These are phyloP conservation scores for Calocybe indica DNA, from an alignment of 768 basidiomycete genomes.

Conservation along the genomic window DNA sequence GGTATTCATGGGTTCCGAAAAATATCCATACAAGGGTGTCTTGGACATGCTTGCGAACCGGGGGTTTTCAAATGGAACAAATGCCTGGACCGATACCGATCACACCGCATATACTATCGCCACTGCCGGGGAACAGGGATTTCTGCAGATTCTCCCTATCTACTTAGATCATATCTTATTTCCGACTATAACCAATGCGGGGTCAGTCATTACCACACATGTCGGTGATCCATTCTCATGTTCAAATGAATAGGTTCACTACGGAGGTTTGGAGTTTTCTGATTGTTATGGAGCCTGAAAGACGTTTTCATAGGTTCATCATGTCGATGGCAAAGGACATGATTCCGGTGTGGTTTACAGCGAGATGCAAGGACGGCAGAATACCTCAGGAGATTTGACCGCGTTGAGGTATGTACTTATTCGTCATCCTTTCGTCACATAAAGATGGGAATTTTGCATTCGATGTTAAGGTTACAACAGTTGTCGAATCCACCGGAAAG, in stretches of 20 bases:
- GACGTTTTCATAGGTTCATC: conserved; percentile 64
- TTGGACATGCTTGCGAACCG: conserved; percentile 94
- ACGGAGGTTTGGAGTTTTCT: conserved; percentile 44
- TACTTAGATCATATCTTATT: conserved; percentile 97
- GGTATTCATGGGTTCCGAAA: conserved; percentile 93
- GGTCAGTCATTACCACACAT: conserved; percentile 39
- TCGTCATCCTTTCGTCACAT: not conserved
- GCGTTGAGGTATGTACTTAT: conserved; percentile 56
- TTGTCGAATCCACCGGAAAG: conserved; percentile 76
- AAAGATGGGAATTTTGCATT: not conserved
- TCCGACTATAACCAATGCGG: conserved; percentile 87
- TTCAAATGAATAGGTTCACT: conserved; percentile 30
- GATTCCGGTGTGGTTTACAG: conserved; percentile 96
- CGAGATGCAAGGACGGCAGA: conserved; percentile 96
- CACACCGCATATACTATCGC: conserved; percentile 95
- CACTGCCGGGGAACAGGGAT: conserved; percentile 92
- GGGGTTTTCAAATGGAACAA: conserved; percentile 86
- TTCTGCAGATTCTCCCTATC: conserved; percentile 78
- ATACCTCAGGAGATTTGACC: conserved; percentile 89
- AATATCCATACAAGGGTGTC: conserved; percentile 94
- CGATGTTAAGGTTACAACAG: conserved; percentile 57
- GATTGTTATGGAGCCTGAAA: not conserved
- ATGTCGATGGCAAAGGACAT: conserved; percentile 85
- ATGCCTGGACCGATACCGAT: conserved; percentile 97
- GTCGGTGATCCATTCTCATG: not conserved